Conservation (phyloP, 768 basidiomycete species). For the Kwoniella heveanensis region DNA sequence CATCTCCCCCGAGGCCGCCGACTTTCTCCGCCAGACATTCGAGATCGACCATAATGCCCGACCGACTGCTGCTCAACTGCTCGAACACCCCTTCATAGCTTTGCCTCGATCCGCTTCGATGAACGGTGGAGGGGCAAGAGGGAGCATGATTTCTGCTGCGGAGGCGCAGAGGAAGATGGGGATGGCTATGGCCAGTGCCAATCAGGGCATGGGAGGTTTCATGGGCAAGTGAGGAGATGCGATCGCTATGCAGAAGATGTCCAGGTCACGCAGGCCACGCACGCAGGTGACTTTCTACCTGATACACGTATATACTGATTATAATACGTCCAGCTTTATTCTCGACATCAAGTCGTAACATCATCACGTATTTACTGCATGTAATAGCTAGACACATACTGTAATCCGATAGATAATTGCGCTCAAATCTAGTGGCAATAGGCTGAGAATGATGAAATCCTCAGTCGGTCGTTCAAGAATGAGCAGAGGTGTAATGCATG, state of each 20-base stretch:
- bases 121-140: neutral
- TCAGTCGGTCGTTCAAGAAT: no score
- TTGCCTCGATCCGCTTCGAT: constrained; percentile 8
- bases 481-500: neutral
- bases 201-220: constrained; percentile 31
- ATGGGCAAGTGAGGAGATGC: constrained; percentile 16
- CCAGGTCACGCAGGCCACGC: no score
- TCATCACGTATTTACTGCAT: no score
- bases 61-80: constrained; percentile 74
- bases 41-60: constrained; percentile 78
- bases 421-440: no score
- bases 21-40: constrained; percentile 85
- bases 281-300: no score
- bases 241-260: no score
- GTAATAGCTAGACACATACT: no score
- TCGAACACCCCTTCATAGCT: constrained; percentile 72
- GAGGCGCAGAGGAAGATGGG: constrained; percentile 39
- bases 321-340: no score
- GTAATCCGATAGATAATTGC: no score
- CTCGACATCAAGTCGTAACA: no score
- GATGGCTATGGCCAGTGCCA: constrained; percentile 31
- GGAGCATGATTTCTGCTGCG: constrained; percentile 16
- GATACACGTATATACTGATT: no score
- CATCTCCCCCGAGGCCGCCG: constrained; percentile 82
- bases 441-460: no score